Evolutionary conservation across 129 eudicot genomes (phyloP), one percentile per base, ranked within the genome.

Genomic region (Sambucus nigra): DNA sequence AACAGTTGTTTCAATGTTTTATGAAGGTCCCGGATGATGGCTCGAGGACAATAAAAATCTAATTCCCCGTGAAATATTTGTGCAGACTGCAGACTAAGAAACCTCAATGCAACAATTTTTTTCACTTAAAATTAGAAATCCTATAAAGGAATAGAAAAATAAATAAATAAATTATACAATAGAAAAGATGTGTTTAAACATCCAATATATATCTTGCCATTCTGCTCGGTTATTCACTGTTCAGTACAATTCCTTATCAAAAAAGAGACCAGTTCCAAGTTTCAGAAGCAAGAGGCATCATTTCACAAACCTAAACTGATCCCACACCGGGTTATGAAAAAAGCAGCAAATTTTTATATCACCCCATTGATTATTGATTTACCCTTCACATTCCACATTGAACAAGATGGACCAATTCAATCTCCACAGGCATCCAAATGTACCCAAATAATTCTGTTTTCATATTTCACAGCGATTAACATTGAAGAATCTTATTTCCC

Each of bases 181-280:
- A 7, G 42, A 35, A 7, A 2, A 35, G 42, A 15, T 35, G 13
- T 8, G 42, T 35, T 35, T 15, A 35, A 35, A 35, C 42, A 35
- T 35, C 42, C 13, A 15, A 8, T 15, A 35, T 35, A 8, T 35
- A 8, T 35, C 8, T n/a, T n/a, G n/a, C n/a, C n/a, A n/a, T n/a
- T 35, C 3, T 35, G 4, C 13, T 35, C 3, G 8, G 13, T 35
- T 7, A 7, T 15, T 35, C 42, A 16, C 15, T 51, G 53, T 8
- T 22, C 38, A 53, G 25, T 31, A 29, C 44, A 53, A 29, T 5
- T 51, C 27, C 55, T 25, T 25, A 12, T 51, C 35, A 31, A 53
- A 42, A 28, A 14, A 0, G 44, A 29, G 8, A 42, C 24, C 39
- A 29, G 8, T 20, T 26, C 25, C 27, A 53, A n/a, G 27, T 14